These are phyloP conservation scores for Skeletonema menzelii DNA, from an alignment of 108 stramenopile genomes.

Conservation along the genomic window DNA sequence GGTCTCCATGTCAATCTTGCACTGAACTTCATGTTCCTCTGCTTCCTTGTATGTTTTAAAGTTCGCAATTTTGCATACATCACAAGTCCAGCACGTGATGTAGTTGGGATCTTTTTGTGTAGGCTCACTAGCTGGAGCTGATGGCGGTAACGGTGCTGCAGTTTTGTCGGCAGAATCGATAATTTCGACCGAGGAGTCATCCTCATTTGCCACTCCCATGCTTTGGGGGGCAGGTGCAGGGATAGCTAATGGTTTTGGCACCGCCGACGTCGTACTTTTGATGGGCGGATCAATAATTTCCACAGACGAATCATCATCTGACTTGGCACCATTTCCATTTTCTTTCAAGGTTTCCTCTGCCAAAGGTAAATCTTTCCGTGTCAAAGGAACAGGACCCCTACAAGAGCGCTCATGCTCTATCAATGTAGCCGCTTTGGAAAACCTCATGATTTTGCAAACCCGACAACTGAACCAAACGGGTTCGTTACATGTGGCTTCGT, in stretches of 20 bases:
- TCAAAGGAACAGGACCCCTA: background rate
- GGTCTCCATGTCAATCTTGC: background rate
- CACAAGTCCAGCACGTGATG: background rate
- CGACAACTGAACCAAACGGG: constrained; percentile 1
- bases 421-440: background rate
- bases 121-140: background rate
- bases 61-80: constrained; percentile 5
- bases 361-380: background rate
- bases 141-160: background rate
- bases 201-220: background rate
- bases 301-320: background rate
- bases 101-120: background rate
- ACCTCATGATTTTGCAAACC: background rate
- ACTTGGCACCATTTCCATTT: background rate
- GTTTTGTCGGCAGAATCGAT: background rate
- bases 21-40: background rate
- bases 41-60: background rate
- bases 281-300: constrained; percentile 1
- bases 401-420: background rate
- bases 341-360: background rate
- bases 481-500: background rate
- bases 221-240: background rate
- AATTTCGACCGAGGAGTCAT: background rate
- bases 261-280: background rate
- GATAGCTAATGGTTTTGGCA: background rate